Evolutionary conservation across 1,284 basidiomycete genomes (phyloP).

Genomic region (Ceratobasidium sp.): DNA sequence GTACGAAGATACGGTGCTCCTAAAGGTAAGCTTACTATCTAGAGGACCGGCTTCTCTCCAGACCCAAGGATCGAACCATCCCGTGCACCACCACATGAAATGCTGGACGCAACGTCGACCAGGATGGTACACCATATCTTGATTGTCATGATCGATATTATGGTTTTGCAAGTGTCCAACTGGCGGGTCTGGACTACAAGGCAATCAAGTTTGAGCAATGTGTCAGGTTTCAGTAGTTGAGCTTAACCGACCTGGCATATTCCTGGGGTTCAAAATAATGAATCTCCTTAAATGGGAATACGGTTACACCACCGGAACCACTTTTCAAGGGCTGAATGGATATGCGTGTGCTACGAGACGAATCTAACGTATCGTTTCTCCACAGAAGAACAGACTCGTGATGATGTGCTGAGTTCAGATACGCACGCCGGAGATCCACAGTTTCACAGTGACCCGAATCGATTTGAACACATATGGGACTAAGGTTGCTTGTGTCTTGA

Average conservation of each 20-base stretch:
- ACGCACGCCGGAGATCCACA: background rate
- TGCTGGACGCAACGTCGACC: slow-evolving; percentile 19
- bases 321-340: background rate
- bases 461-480: background rate
- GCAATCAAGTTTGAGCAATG: background rate
- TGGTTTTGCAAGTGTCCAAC: background rate
- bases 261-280: slow-evolving; percentile 21
- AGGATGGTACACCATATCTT: slow-evolving; percentile 13
- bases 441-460: background rate
- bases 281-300: slow-evolving; percentile 2
- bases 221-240: background rate
- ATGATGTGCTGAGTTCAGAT: background rate
- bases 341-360: background rate
- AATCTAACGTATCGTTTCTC: background rate
- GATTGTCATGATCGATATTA: background rate
- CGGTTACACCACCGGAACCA: background rate
- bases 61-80: slow-evolving; percentile 23
- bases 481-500: background rate
- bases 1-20: slow-evolving; percentile 2
- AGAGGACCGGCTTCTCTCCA: slow-evolving; percentile 13
- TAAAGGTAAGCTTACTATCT: background rate
- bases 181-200: background rate
- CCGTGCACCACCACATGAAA: slow-evolving; percentile 13
- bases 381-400: background rate
- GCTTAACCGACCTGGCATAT: slow-evolving; percentile 6